Evolutionary conservation across 176 grass and related monocot species (phyloP), one percentile per base, ranked within the genome.

Genomic region (Musa troglodytarum): DNA sequence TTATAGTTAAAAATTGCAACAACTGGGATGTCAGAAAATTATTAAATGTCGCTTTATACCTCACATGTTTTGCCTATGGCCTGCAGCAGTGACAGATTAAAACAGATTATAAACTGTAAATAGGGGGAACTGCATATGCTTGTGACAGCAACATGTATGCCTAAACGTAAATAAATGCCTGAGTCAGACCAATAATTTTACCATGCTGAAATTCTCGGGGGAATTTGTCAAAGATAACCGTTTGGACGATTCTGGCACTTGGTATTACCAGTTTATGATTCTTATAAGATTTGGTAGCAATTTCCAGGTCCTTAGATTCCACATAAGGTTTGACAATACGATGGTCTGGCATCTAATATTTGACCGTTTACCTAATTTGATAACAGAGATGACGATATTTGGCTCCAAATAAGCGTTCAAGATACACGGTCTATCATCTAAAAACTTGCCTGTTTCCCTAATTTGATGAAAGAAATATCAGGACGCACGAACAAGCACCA

Each of bases 311-410:
- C 57, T 20, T 61, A n/a, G 57, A 61, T 19, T 61, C n/a, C 57
- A 61, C 19, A 61, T 61, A n/a, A 61, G 0, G 17, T 19, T 20
- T 8, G 17, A 61, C 17, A 8, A 61, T 61, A 61, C 57, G n/a
- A 11, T 20, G 17, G 9, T 11, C 43, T 3, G 68, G 34, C 19
- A 69, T 10, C 12, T 19, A 49, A 6, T 21, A 19, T 52, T 22
- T 49, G 34, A 51, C 68, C 49, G 15, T 70, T 50, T 70, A 15
- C 16, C 68, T 70, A 70, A 50, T 70, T 50, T 70, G 43, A 70
- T 19, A 14, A 70, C 17, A 70, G 17, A 50, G 15, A 50, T 21
- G 34, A 5, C 34, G 34, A 0, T 43, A 6, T 4, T 43, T 43
- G 34, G 34, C 34, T 61, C n/a, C 57, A 61, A 21, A 61, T 61